Base-by-base conservation (phyloP, 371 early-diverging fungal genomes). In the Mucor velutinosus region DNA sequence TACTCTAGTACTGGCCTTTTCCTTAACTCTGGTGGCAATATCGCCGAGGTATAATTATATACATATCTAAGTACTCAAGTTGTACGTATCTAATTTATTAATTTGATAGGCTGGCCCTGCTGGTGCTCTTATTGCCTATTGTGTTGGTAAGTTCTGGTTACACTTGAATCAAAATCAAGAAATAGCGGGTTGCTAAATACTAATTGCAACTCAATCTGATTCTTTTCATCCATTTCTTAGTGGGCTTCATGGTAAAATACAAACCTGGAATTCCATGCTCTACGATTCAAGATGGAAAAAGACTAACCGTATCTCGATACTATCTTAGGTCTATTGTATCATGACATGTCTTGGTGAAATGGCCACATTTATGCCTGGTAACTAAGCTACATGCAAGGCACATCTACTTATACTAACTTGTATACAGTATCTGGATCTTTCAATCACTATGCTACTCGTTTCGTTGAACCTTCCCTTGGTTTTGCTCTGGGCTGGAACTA, bases 321-420 rank as follows among this genome's bases (percentile, higher is more conserved):
- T 29, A 23, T 43, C 3, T 39, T 73, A 93, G 90, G 93, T 94
- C 7, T 94, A 87, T 68, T 92, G 89, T 71, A 86, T 93, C 55
- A 87, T 92, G 83, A 89, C 91, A 14, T 90, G 90, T 62, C 82
- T 95, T 51, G 94, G 93, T 57, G 96, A 95, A 70, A 92, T 95
- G 92, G 89, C 92, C 23, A 91, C 96, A 0, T 82, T 88, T 56
- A 87, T 81, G 65, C 81, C 81, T 53, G 81, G 76, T 75, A 78
- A 68, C 47, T 23, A 21, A 51, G 4, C 17, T 41, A 21, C n/a
- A 47, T 47, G 3, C 19, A 10, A 47, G 10, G 21, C 47, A 47
- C 47, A 23, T 19, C 17, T 33, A 21, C 17, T 27, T 19, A 59
- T 11, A 19, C 15, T 69, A 30, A 19, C n/a, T 4, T 47, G 29